These are phyloP conservation scores for Podospora pseudopauciseta DNA, from an alignment of 495 filamentous ascomycete genomes.

Conservation along the genomic window DNA sequence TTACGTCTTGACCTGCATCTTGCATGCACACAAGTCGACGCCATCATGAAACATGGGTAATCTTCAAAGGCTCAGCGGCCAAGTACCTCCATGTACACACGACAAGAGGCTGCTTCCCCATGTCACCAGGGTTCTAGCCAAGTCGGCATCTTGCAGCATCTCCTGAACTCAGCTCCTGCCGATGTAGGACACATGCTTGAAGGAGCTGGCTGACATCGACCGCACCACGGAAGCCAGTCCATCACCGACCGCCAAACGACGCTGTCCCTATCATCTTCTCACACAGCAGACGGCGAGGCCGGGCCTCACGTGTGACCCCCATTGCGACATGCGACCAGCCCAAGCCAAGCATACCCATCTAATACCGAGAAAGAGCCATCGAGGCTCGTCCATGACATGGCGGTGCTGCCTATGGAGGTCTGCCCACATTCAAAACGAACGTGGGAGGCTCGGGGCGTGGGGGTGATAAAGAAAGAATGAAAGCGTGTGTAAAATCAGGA, in stretches of 20 bases:
- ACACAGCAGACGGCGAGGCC: slow-evolving; percentile 11
- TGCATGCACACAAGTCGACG: slow-evolving; percentile 1
- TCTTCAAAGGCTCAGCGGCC: background rate
- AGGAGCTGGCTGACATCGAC: background rate
- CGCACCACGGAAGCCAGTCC: background rate
- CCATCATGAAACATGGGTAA: background rate
- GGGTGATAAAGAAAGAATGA: background rate
- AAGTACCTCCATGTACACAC: background rate
- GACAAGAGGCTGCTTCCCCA: background rate
- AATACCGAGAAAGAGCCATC: background rate
- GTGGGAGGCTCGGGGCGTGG: slow-evolving; percentile 9
- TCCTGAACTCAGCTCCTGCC: background rate
- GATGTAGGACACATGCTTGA: background rate
- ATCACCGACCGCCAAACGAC: background rate
- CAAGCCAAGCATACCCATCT: background rate
- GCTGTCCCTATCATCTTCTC: background rate
- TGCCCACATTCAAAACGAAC: background rate
- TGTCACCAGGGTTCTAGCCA: slow-evolving; percentile 14
- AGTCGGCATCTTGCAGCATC: slow-evolving; percentile 22
- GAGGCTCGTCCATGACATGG: background rate
- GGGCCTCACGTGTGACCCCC: slow-evolving; percentile 9
- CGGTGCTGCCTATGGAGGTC: background rate
- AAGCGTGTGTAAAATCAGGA: slow-evolving; percentile 7
- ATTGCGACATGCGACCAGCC: background rate
- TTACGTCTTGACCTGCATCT: background rate